Percentiles rank a stretch among this genome's conserved stretches.
Evolutionary conservation across 2,329 filamentous ascomycete species (phyloP).

Genomic region (Colletotrichum musicola): DNA sequence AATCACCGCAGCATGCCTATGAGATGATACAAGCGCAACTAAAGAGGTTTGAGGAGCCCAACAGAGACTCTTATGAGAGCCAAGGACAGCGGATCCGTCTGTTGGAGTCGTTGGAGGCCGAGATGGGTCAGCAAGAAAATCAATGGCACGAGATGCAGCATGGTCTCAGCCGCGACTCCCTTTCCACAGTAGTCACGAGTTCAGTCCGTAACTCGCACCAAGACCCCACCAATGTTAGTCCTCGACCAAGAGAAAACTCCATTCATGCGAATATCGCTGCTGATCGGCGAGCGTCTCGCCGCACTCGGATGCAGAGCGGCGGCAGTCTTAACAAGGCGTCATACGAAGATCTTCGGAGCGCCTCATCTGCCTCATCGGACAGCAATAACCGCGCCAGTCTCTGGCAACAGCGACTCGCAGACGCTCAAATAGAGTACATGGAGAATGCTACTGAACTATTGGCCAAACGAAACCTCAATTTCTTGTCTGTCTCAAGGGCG

Average conservation of each 20-base stretch:
- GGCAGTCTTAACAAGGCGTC: conserved; percentile 43
- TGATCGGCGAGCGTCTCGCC: conserved; percentile 54
- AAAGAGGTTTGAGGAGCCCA: conserved; percentile 59
- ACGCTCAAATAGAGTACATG: conserved; percentile 60
- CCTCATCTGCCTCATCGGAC: conserved; percentile 47
- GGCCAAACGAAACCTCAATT: conserved; percentile 54
- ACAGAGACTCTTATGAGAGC: conserved; percentile 51
- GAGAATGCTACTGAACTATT: conserved; percentile 55
- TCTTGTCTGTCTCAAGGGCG: conserved; percentile 48
- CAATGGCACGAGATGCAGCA: conserved; percentile 71
- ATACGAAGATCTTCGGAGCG: conserved; percentile 45
- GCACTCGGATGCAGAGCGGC: conserved; percentile 51
- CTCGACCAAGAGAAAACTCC: conserved; percentile 37
- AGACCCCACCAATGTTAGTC: not conserved
- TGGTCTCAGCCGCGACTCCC: conserved; percentile 63
- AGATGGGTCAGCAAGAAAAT: conserved; percentile 71
- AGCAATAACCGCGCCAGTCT: conserved; percentile 48
- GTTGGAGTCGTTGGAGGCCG: conserved; percentile 70
- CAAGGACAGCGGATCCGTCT: conserved; percentile 60
- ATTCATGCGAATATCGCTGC: conserved; percentile 48
- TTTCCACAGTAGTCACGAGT: conserved; percentile 59
- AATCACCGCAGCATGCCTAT: conserved; percentile 64
- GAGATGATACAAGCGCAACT: conserved; percentile 66
- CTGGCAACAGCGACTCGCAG: conserved; percentile 60
- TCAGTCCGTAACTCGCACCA: conserved; percentile 48